Conservation (phyloP, 2,329 filamentous ascomycete species). For the Colletotrichum higginsianum region DNA sequence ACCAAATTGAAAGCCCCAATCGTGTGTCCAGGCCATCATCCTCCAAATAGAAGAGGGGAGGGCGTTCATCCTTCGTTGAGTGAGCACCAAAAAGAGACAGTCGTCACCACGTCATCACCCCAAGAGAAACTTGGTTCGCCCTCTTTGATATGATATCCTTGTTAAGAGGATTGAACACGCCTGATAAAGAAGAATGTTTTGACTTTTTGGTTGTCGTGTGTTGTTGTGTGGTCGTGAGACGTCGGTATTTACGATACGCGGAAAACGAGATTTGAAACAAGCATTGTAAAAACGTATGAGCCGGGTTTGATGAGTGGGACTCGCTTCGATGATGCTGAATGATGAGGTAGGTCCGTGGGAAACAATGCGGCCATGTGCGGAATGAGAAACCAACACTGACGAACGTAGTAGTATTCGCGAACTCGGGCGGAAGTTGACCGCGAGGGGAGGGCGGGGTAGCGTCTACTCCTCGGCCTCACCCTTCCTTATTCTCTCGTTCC, state of each 20-base stretch:
- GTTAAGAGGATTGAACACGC: constrained; percentile 12
- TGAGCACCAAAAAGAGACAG: not conserved
- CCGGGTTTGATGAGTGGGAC: constrained; percentile 31
- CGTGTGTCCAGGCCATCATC: not conserved
- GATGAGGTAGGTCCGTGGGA: constrained; percentile 28
- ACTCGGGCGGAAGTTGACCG: not conserved
- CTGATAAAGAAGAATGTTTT: constrained; percentile 20
- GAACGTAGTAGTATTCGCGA: constrained; percentile 19
- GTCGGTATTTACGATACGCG: constrained; percentile 35
- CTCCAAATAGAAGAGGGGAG: not conserved
- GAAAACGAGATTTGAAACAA: constrained; percentile 21
- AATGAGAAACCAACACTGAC: constrained; percentile 18
- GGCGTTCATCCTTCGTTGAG: constrained; percentile 11
- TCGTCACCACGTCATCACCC: constrained; percentile 33
- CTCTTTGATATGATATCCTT: constrained; percentile 35
- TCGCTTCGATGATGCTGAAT: constrained; percentile 39
- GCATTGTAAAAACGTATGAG: constrained; percentile 7
- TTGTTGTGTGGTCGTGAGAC: constrained; percentile 29
- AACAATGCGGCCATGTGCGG: constrained; percentile 32
- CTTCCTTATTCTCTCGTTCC: constrained; percentile 71
- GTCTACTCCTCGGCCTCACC: constrained; percentile 48
- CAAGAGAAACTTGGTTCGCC: constrained; percentile 11
- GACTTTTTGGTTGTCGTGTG: not conserved
- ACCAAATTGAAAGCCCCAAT: constrained; percentile 2
- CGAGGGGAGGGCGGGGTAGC: not conserved